Evolutionary conservation across 2,329 filamentous ascomycete genomes (phyloP), one percentile per base, ranked within the genome.

Genomic region (Ophidiomyces ophidiicola): DNA sequence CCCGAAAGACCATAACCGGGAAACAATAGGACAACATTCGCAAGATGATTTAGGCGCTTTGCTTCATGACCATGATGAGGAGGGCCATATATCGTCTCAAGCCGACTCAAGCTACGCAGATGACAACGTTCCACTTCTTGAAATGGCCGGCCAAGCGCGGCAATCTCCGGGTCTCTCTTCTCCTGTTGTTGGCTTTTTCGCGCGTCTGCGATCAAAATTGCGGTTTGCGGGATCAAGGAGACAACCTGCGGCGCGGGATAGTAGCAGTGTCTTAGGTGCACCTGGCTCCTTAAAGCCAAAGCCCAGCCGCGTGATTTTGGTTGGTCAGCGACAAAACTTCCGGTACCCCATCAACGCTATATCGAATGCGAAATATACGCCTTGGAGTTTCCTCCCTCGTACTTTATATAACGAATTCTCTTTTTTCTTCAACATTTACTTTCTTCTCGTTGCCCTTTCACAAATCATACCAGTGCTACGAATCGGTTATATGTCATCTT

Each of bases 351-450:
- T 82, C 6, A 98, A 98, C 60, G 74, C 85, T 41, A 75, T 98
- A 34, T 96, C 88, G 24, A 96, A 98, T 58, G 88, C 90, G 40
- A 98, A 96, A 69, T 98, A 98, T 60, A 96, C 88, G 20, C 78
- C 87, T 1, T 80, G 87, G 67, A 94, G 82, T 37, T 98, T 98
- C 61, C 71, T 98, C 10, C 92, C 92, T 2, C 71, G 88, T 37
- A 98, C 90, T 0, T 69, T 98, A 15, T 98, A 94, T 63, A 96
- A 96, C 64, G 90, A 98, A 57, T 98, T 98, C 59, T 94, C 88
- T 44, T 98, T 96, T 68, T 98, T 98, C 65, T 94, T 98, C 71
- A 98, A 98, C 71, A 84, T 96, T 69, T 98, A 98, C 59, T 98
- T 98, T 59, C 69, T 98, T 41, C 76, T 96, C 18, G 90, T 98